phyloP scores from a whole-genome alignment of 1,139 yeast genomes.

The Arxiozyma slooffiae region DNA sequence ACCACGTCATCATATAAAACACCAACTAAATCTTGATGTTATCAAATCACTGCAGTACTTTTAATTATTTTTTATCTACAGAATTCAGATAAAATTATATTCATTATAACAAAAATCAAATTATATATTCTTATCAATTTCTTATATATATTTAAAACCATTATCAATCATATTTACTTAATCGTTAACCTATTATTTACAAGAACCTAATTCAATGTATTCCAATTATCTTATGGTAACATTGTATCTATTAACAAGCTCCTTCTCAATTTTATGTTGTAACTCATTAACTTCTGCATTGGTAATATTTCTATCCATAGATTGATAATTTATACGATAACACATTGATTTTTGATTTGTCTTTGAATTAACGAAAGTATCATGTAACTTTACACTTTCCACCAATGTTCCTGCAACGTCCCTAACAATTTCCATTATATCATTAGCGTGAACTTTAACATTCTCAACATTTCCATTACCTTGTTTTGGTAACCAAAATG shows the following conservation, averaged over 20 bases:
- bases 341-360: slow-evolving; percentile 70
- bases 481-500: slow-evolving; percentile 68
- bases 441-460: slow-evolving; percentile 62
- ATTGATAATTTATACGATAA: slow-evolving; percentile 83
- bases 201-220: not conserved
- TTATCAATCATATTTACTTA: not conserved
- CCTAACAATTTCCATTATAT: slow-evolving; percentile 87
- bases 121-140: not conserved
- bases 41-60: slow-evolving; percentile 23
- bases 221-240: slow-evolving; percentile 49
- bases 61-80: not conserved
- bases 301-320: slow-evolving; percentile 88
- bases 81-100: not conserved
- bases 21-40: slow-evolving; percentile 24
- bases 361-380: slow-evolving; percentile 78
- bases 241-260: slow-evolving; percentile 42
- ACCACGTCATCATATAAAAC: slow-evolving; percentile 20
- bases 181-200: slow-evolving; percentile 1
- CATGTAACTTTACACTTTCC: slow-evolving; percentile 73
- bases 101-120: not conserved
- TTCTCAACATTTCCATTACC: slow-evolving; percentile 24
- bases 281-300: slow-evolving; percentile 67
- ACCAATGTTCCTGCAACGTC: slow-evolving; percentile 77
- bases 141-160: not conserved
- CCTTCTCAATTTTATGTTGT: slow-evolving; percentile 53